Evolutionary conservation across 2,329 filamentous ascomycete genomes (phyloP).

Genomic region (Apiospora rasikravindrae): DNA sequence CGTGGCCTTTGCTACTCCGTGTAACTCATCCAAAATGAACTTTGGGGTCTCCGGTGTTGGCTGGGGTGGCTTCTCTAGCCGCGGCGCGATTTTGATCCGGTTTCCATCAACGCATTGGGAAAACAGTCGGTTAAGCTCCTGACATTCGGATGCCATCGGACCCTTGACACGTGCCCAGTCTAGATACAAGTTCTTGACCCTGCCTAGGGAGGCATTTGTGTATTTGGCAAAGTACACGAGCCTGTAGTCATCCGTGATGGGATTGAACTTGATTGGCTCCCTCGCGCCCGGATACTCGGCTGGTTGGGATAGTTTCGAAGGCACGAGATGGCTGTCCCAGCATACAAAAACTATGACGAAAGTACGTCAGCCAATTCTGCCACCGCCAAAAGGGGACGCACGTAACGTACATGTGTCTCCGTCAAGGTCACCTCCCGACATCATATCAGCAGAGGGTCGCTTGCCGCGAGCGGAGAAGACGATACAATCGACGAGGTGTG

Average conservation of each 20-base stretch:
- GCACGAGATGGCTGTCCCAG: constrained; percentile 48
- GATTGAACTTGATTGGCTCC: constrained; percentile 42
- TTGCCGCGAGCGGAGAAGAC: constrained; percentile 44
- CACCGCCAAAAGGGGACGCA: no score
- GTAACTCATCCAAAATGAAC: constrained; percentile 46
- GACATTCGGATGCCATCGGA: constrained; percentile 44
- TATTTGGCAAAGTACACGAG: constrained; percentile 47
- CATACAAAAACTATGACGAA: constrained; percentile 43
- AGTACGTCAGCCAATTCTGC: not conserved
- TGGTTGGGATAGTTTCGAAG: constrained; percentile 40
- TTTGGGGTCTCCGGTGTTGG: constrained; percentile 27
- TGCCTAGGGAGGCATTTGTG: constrained; percentile 44
- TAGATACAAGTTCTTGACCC: constrained; percentile 48
- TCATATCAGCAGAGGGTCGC: constrained; percentile 45
- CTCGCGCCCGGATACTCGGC: constrained; percentile 46
- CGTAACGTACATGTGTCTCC: constrained; percentile 45
- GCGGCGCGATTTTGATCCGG: constrained; percentile 41
- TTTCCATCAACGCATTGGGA: constrained; percentile 49
- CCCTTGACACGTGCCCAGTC: constrained; percentile 45
- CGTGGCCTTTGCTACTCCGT: constrained; percentile 33
- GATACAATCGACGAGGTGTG: constrained; percentile 47
- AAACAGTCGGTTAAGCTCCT: constrained; percentile 48
- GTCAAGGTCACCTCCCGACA: constrained; percentile 49
- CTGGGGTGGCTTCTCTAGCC: constrained; percentile 38
- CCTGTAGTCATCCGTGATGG: constrained; percentile 44